Percentiles rank a stretch among this genome's conserved stretches.
Conservation (phyloP, 176 grass and related monocot genomes). For the Chrysopogon serrulatus region DNA sequence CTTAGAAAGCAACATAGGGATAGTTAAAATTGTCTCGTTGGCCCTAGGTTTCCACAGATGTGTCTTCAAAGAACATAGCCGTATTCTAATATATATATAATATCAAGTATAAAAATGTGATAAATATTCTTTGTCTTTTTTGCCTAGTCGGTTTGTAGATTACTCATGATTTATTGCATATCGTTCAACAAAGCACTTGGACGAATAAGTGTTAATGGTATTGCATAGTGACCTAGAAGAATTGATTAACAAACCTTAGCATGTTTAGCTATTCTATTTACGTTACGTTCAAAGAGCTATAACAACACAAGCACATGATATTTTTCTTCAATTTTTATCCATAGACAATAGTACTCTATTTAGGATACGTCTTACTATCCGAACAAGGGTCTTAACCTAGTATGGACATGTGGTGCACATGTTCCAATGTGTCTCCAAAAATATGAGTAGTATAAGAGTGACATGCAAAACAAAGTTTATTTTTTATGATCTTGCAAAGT, state of each 20-base stretch:
- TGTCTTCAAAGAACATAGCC: not conserved
- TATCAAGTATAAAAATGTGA: not conserved
- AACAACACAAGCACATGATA: not conserved
- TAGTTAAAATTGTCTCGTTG: not conserved
- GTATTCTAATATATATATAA: not conserved
- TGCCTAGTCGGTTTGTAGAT: not conserved
- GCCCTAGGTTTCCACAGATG: not conserved
- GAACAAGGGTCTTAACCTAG: not conserved
- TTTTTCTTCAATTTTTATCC: not conserved
- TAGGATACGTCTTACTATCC: not conserved
- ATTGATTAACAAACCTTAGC: not conserved
- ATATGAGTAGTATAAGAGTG: not conserved
- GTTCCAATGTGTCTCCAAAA: not conserved
- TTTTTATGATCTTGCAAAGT: not conserved
- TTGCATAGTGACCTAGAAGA: not conserved
- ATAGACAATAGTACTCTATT: not conserved
- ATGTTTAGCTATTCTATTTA: not conserved
- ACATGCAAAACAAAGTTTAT: not conserved
- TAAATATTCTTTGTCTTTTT: not conserved
- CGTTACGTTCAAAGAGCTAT: not conserved
- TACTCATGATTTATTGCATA: not conserved
- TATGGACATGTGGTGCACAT: not conserved
- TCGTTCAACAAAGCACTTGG: not conserved
- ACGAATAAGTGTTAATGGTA: not conserved
- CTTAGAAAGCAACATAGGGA: not conserved